A percentile compares a stretch with the other conserved stretches of the same genome.
Conservation (phyloP, 2,329 filamentous ascomycete species). For the Acrocalymma vagum region DNA sequence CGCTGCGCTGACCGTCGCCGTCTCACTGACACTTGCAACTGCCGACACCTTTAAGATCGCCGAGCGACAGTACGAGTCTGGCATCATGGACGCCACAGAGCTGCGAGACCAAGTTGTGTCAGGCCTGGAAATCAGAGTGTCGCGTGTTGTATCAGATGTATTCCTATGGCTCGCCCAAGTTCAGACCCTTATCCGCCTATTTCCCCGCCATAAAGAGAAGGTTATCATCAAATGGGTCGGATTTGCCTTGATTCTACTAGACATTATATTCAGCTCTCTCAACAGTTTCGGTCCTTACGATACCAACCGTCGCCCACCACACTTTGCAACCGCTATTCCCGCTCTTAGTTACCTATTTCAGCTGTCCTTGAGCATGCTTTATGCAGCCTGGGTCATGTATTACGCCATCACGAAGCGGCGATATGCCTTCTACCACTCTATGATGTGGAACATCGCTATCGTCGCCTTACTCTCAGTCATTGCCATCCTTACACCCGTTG, state of each 20-base stretch:
- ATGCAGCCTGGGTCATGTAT: constrained; percentile 93
- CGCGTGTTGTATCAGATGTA: constrained; percentile 91
- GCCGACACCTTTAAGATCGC: constrained; percentile 90
- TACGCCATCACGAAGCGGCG: constrained; percentile 91
- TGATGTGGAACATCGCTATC: constrained; percentile 88
- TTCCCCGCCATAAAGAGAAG: constrained; percentile 96
- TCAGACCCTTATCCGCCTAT: constrained; percentile 93
- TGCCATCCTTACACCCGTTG: constrained; percentile 86
- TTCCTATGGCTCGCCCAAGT: constrained; percentile 98
- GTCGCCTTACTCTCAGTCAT: constrained; percentile 81
- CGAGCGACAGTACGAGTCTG: constrained; percentile 78
- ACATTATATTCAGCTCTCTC: constrained; percentile 88
- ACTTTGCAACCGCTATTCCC: constrained; percentile 89
- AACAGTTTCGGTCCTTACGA: constrained; percentile 77
- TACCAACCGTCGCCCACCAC: constrained; percentile 69
- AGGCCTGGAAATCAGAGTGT: constrained; percentile 85
- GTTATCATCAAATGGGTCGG: constrained; percentile 99
- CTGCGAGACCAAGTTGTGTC: constrained; percentile 83
- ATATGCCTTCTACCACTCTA: constrained; percentile 87
- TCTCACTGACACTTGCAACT: constrained; percentile 93
- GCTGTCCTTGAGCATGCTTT: constrained; percentile 83
- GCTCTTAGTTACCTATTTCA: constrained; percentile 92
- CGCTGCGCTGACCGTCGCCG: constrained; percentile 69
- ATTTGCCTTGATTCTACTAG: constrained; percentile 89
- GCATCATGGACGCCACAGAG: constrained; percentile 79